Evolutionary conservation across 192 early-diverging fungal genomes (phyloP).

Genomic region (Umbelopsis ramanniana): DNA sequence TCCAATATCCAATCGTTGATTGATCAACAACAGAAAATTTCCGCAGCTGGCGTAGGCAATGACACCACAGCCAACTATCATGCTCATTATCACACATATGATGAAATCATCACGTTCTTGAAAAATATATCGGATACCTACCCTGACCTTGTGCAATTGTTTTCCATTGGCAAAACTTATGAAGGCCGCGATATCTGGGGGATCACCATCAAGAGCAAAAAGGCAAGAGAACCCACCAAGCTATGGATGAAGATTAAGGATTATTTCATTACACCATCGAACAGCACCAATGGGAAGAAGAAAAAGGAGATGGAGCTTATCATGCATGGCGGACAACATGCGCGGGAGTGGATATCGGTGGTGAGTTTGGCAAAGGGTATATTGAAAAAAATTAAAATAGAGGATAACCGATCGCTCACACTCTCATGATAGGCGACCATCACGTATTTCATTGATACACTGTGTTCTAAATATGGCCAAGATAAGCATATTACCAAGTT

Average conservation of each 20-base stretch:
- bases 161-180: constrained; percentile 49
- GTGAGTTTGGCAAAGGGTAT: background rate
- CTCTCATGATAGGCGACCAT: constrained; percentile 62
- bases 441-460: constrained; percentile 56
- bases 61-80: background rate
- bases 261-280: too few species aligned
- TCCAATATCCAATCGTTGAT: background rate
- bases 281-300: constrained; percentile 27
- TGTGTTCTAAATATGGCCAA: constrained; percentile 50
- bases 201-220: constrained; percentile 38
- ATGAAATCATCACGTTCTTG: constrained; percentile 47
- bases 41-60: background rate
- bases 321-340: constrained; percentile 54
- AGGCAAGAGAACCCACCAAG: background rate
- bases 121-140: constrained; percentile 40
- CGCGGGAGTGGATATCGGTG: constrained; percentile 39
- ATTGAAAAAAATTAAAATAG: background rate
- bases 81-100: constrained; percentile 47
- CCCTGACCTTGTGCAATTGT: constrained; percentile 46
- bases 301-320: constrained; percentile 42
- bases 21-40: constrained; percentile 1
- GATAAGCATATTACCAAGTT: constrained; percentile 51
- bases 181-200: constrained; percentile 55
- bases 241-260: constrained; percentile 15
- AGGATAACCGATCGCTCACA: background rate